Base-by-base conservation (phyloP, 176 grass and related monocot species). In the Triticum timopheevii region DNA sequence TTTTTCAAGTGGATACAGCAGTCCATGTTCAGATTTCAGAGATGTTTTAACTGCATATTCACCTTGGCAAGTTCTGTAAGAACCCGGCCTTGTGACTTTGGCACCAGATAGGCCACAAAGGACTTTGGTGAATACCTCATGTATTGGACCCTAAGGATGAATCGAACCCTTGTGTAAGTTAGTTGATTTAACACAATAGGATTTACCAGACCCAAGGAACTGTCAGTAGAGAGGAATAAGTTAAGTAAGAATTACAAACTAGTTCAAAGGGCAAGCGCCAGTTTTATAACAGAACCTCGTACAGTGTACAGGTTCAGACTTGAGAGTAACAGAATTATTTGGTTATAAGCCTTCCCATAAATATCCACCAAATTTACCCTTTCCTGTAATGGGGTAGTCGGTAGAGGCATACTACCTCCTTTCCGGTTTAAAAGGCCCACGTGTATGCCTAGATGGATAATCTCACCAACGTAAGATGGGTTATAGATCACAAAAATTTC, bases 21-120 rank as follows among this genome's bases (percentile, higher is more conserved):
- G 58, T 77, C 97, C 92, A 87, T 99, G 92, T 92, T 96, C 97
- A 85, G 97, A 89, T 92, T 99, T 99, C 17, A 96, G 89, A 78
- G 97, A 99, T 61, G 97, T 96, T 93, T 99, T 99, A 83, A 99
- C 97, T 86, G 97, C 97, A 87, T 99, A 99, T 68, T 92, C 96
- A 91, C 88, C 94, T 85, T 94, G 92, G 85, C 84, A 92, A 85
- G 94, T 99, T 75, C 94, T 93, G 78, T 96, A 99, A 59, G 88
- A 85, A 61, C 92, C 94, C n/a, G 92, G 94, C 62, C 94, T 94
- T 79, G 97, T 96, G 33, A 96, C 97, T 86, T 94, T 99, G 38
- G 90, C 88, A 82, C 94, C 92, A 86, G 97, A 99, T 90, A 99
- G 74, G 69, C 97, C 97, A 83, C 94, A 90, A 81, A 99, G 90